These are phyloP conservation scores for Rhizoclosmatium globosum DNA, from an alignment of 192 early-diverging fungal genomes.

Conservation along the genomic window DNA sequence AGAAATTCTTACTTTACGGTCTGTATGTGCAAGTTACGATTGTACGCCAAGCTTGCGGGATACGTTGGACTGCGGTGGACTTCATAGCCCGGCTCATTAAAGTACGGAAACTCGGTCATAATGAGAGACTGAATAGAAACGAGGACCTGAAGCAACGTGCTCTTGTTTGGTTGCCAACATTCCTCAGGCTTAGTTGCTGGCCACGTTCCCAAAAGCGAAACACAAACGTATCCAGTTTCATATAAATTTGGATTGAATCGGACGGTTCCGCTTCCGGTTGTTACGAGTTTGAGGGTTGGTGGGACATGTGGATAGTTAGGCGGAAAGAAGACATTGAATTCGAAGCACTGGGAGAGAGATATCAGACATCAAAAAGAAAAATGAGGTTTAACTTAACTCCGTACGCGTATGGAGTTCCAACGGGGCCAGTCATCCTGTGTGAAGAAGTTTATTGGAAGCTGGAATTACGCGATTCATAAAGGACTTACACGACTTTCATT, in stretches of 20 bases:
- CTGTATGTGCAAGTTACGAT: conserved; percentile 26
- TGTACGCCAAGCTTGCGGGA: conserved; percentile 25
- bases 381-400: conserved; percentile 32
- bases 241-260: conserved; percentile 68
- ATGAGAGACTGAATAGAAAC: conserved; percentile 43
- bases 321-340: conserved; percentile 58
- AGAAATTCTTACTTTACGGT: conserved; percentile 35
- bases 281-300: conserved; percentile 50
- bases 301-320: conserved; percentile 56
- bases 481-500: conserved; percentile 22
- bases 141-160: conserved; percentile 42
- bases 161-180: conserved; percentile 44
- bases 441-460: neutral
- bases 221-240: conserved; percentile 61
- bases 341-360: conserved; percentile 35
- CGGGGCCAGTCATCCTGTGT: conserved; percentile 54
- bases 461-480: neutral
- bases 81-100: conserved; percentile 47
- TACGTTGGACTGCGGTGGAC: neutral
- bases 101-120: conserved; percentile 39
- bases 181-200: conserved; percentile 41
- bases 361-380: neutral
- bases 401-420: conserved; percentile 63
- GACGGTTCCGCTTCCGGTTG: conserved; percentile 56
- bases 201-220: conserved; percentile 66